Base-by-base conservation (phyloP, 352 stramenopile species). In the Pythium oligandrum region DNA sequence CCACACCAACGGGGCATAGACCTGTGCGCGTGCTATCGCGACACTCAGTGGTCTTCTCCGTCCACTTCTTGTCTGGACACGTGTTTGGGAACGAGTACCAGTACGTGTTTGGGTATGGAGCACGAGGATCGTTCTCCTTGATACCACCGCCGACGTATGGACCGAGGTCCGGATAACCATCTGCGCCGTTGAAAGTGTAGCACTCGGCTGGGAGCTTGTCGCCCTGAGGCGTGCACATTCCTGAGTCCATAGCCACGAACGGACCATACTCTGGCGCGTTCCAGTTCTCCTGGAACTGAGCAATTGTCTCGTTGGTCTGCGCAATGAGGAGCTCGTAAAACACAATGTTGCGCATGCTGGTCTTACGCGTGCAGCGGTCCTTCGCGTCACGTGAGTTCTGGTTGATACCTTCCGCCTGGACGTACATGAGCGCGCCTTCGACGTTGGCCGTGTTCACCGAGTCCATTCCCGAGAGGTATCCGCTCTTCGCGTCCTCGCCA, bases 71-170 rank as follows among this genome's bases (percentile, higher is more conserved):
- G 5, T 70, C 51, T 17, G 77, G 73, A 46, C 78, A 89, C 36
- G 75, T 68, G 61, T 88, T 81, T 3, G 78, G 78, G 64, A 83
- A 83, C 49, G 78, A 89, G 65, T 73, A 89, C 78, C 78, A 89
- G 30, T 69, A 49, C 32, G 66, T 73, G 62, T 76, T 56, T 6
- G 67, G 62, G 63, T 85, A 88, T 26, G 67, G 64, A 1, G 63
- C 73, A 4, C 68, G 64, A 3, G 48, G 11, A 31, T 89, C 73
- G 17, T 51, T 70, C 32, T 56, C 51, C 50, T 82, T 77, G 4
- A 42, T 46, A 30, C 66, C 61, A 6, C 62, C 75, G 30, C 78
- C 78, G 11, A 89, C 64, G 36, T 82, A 93, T 8, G 78, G 76
- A 7, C 83, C 83, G 38, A 89, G 60, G 48, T 84, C 69, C 10